These are phyloP conservation scores for Penicillium psychrosexuale DNA, from an alignment of 2,329 filamentous ascomycete species.

Conservation along the genomic window DNA sequence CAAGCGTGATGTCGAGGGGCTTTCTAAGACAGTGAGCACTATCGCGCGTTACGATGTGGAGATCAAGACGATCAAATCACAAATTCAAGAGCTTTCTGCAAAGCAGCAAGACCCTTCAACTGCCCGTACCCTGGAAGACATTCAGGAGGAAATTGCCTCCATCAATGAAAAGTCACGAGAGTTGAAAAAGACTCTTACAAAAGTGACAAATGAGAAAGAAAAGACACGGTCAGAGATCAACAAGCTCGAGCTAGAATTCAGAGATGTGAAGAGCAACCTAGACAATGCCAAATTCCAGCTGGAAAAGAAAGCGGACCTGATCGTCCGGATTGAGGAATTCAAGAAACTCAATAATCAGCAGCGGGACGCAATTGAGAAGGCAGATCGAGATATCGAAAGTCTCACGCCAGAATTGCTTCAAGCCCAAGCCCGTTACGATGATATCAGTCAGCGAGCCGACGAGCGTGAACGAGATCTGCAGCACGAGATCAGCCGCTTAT, in stretches of 20 bases:
- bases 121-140: conserved; percentile 73
- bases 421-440: conserved; percentile 72
- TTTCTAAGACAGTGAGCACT: conserved; percentile 71
- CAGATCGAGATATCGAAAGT: conserved; percentile 70
- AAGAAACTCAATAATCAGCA: conserved; percentile 67
- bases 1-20: conserved; percentile 69
- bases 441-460: conserved; percentile 68
- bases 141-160: conserved; percentile 70
- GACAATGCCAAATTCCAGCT: conserved; percentile 68
- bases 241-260: conserved; percentile 70
- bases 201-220: conserved; percentile 68
- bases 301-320: conserved; percentile 73
- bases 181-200: conserved; percentile 62
- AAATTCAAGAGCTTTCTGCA: conserved; percentile 71
- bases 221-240: conserved; percentile 66
- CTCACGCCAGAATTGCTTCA: conserved; percentile 73
- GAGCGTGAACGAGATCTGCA: conserved; percentile 69
- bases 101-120: conserved; percentile 68
- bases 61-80: conserved; percentile 65
- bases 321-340: conserved; percentile 68
- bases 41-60: conserved; percentile 72
- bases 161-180: conserved; percentile 65
- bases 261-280: conserved; percentile 71
- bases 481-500: conserved; percentile 67
- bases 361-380: conserved; percentile 64